Conservation (phyloP, 495 filamentous ascomycete species). For the Trichocladium antarcticum region DNA sequence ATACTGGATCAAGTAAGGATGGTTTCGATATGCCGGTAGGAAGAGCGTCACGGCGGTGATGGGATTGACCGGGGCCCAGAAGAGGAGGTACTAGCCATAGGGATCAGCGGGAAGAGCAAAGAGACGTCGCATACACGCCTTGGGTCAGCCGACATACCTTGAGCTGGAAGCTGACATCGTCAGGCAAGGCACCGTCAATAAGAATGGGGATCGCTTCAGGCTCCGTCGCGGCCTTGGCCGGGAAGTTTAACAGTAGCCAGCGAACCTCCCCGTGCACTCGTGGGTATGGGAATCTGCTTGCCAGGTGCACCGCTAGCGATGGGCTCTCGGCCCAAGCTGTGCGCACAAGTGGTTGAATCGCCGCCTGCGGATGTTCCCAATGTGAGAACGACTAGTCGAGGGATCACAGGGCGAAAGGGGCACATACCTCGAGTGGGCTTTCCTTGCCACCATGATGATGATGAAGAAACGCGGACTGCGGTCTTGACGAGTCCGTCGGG, state of each 20-base stretch:
- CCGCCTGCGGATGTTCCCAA: slow-evolving; percentile 25
- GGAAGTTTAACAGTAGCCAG: slow-evolving; percentile 65
- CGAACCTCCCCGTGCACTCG: slow-evolving; percentile 65
- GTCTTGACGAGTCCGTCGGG: slow-evolving; percentile 51
- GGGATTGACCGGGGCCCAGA: slow-evolving; percentile 89
- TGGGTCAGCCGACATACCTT: slow-evolving; percentile 44
- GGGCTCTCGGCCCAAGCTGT: slow-evolving; percentile 81
- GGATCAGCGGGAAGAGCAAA: slow-evolving; percentile 27
- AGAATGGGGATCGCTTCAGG: slow-evolving; percentile 74
- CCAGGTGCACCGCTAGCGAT: slow-evolving; percentile 71
- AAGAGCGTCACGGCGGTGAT: slow-evolving; percentile 89
- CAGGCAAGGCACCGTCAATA: slow-evolving; percentile 61
- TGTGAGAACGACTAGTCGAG: neutral
- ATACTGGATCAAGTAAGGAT: slow-evolving; percentile 92
- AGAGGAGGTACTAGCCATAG: slow-evolving; percentile 63
- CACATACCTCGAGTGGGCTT: slow-evolving; percentile 41
- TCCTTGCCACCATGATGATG: slow-evolving; percentile 30
- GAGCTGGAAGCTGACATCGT: slow-evolving; percentile 71
- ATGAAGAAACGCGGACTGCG: slow-evolving; percentile 14
- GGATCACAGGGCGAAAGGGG: neutral
- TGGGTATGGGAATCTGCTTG: slow-evolving; percentile 62
- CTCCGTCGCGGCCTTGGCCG: slow-evolving; percentile 66
- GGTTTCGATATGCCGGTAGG: slow-evolving; percentile 82
- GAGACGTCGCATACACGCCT: neutral
- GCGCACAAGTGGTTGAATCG: slow-evolving; percentile 50